These are phyloP conservation scores for Dovyalis caffra DNA, from an alignment of 345 rosid species.

Conservation along the genomic window DNA sequence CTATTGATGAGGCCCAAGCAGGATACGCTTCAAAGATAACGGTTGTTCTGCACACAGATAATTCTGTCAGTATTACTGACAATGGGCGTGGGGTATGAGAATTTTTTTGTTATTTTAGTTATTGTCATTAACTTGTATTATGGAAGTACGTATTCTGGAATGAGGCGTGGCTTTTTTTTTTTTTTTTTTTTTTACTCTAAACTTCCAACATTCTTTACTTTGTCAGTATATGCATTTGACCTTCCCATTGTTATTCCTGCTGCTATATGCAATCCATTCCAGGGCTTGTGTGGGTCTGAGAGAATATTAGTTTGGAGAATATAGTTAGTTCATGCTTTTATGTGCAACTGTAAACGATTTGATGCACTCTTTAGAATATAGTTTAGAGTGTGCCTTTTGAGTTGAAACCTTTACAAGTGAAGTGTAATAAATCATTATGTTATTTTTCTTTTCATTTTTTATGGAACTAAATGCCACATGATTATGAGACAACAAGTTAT, in stretches of 20 bases:
- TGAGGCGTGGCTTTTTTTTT: no score
- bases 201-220: not conserved
- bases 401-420: not conserved
- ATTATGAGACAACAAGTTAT: not conserved
- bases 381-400: not conserved
- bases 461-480: not conserved
- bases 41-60: constrained; percentile 64
- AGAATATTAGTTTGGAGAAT: not conserved
- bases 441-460: not conserved
- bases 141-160: not conserved
- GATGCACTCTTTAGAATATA: not conserved
- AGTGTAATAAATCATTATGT: not conserved
- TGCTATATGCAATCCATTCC: not conserved
- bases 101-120: constrained; percentile 5
- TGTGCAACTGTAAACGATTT: not conserved
- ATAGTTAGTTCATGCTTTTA: not conserved
- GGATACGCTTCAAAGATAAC: constrained; percentile 81
- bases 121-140: not conserved
- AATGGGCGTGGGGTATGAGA: constrained; percentile 96
- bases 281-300: not conserved
- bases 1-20: constrained; percentile 98
- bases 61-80: constrained; percentile 84
- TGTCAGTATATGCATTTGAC: not conserved
- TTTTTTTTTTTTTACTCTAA: not conserved
- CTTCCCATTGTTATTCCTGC: not conserved